Base-by-base conservation (phyloP, 345 rosid genomes). In the Moricandia arvensis region DNA sequence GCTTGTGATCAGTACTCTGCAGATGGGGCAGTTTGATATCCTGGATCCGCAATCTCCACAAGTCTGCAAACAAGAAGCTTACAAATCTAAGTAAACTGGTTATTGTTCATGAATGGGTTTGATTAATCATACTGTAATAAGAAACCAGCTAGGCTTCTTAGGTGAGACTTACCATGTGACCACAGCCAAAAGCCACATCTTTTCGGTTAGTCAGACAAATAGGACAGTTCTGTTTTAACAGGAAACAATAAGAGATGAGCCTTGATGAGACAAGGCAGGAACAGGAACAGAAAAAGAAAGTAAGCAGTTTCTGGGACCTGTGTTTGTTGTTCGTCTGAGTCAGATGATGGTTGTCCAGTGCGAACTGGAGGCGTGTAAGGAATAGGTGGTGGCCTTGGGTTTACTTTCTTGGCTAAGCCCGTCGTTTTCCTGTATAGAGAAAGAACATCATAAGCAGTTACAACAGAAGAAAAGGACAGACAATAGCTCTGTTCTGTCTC, bases 331-430 rank as follows among this genome's bases (percentile, higher is more conserved):
- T 88, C 91, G 37, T 82, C 45, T 53, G 85, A 81, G 57, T 27
- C 43, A 66, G 60, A 66, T 51, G 62, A 63, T 55, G 74, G 67
- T 33, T 13, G 55, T 16, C 75, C 15, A 45, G 68, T 15, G 38
- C 57, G 57, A 60, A 60, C 31, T 62, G 51, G 81, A 49, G 69
- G 88, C 27, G 74, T 29, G 61, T 77, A 79, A 10, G 83, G 83
- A 45, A 82, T 69, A 12, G 91, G 96, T 60, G 97, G 90, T 82
- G 96, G 91, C 1, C 92, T 82, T 4, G 93, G 86, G 68, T 68
- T 75, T 27, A 86, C 61, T 54, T 85, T 82, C 84, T 75, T 88
- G 3, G 88, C 88, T 74, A 35, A 74, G 55, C 87, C 87, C 7
- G 86, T 83, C 3, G 43, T 65, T 1, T 82, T 76, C 65, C 97